Evolutionary conservation across 345 rosid genomes (phyloP), one percentile per base, ranked within the genome.

Genomic region (Fremontodendron californicum): DNA sequence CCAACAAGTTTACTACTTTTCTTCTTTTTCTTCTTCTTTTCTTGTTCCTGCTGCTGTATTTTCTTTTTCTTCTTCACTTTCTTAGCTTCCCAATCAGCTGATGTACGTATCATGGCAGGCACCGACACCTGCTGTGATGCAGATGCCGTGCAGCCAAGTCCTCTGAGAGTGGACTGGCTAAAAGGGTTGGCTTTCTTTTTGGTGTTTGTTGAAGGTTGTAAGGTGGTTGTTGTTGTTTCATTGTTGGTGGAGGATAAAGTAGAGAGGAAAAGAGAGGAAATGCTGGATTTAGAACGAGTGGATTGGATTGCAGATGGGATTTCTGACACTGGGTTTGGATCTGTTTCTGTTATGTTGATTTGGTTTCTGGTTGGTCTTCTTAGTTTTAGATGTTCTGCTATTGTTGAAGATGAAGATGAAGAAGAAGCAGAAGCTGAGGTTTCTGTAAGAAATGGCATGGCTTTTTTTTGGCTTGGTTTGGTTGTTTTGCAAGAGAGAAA

Each of bases 101-200:
- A 92, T 35, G 94, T 82, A 74, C 93, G 88, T 75, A 96, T 93
- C 79, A 83, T 87, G 13, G 88, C 91, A 3, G 97, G 98, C 71
- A 93, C 88, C 3, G 99, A 93, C 45, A 96, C 99, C 77, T 89
- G 90, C 83, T 86, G 87, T 8, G 98, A 85, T 2, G 96, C 88
- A 57, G 92, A 87, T 1, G 98, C 87, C 0, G 93, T 80, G 82
- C 98, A 93, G 11, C 99, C 96, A 2, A 93, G 80, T 0, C 93
- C 91, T 52, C 91, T 83, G 69, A 96, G 87, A 71, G 87, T 45
- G 16, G 88, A 61, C 57, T 84, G 86, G 4, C 86, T 18, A 68
- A 84, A 85, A 67, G 75, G 62, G 75, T 73, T 82, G 65, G 83
- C 81, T 80, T 91, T 90, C 82, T 89, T 92, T 83, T 76, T 87